phyloP scores from a whole-genome alignment of 768 basidiomycete species.

The Pholiota conissans region DNA sequence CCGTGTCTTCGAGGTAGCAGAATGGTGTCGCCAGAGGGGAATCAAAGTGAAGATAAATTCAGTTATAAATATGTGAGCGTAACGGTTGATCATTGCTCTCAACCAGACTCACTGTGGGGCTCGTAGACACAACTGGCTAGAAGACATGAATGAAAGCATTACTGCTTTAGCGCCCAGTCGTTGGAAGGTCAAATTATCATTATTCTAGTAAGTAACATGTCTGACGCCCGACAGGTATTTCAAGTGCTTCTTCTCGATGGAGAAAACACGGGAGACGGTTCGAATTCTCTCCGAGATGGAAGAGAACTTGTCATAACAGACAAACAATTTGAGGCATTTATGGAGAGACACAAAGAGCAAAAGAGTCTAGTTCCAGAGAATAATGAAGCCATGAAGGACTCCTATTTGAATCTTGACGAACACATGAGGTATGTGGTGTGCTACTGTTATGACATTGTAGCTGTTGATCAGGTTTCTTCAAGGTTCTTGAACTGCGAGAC shows the following conservation, averaged over 20 bases:
- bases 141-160: constrained; percentile 40
- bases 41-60: constrained; percentile 39
- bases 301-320: constrained; percentile 31
- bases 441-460: not conserved
- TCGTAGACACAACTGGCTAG: constrained; percentile 34
- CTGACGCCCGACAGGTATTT: constrained; percentile 16
- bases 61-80: constrained; percentile 22
- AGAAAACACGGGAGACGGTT: constrained; percentile 19
- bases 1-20: constrained; percentile 33
- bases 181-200: constrained; percentile 33
- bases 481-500: constrained; percentile 32
- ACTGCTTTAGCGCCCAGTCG: constrained; percentile 31
- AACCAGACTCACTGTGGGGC: not conserved
- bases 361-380: constrained; percentile 33
- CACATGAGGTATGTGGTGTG: constrained; percentile 32
- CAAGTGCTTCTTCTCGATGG: constrained; percentile 23
- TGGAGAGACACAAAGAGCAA: constrained; percentile 27
- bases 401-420: constrained; percentile 37
- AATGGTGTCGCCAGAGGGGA: constrained; percentile 32
- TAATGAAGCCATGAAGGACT: constrained; percentile 38
- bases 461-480: not conserved
- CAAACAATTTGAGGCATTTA: constrained; percentile 32
- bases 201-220: not conserved
- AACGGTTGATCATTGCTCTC: not conserved
- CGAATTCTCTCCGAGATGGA: constrained; percentile 15